A percentile compares a stretch with the other conserved stretches of the same genome.
phyloP scores from a whole-genome alignment of 768 basidiomycete genomes.

The Sistotremastrum niveocremeum region DNA sequence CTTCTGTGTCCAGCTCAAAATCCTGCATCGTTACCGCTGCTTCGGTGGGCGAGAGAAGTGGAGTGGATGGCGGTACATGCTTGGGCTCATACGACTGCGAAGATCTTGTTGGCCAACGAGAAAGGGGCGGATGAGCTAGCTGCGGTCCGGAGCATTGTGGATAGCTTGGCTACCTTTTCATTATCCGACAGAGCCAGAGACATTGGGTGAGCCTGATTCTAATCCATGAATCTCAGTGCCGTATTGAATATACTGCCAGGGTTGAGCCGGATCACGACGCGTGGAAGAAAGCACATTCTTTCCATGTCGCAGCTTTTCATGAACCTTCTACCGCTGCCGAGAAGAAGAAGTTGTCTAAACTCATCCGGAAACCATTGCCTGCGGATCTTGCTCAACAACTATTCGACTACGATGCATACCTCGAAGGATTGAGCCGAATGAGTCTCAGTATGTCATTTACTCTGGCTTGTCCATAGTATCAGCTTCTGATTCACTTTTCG shows the following conservation, averaged over 20 bases:
- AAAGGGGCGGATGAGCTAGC: constrained; percentile 22
- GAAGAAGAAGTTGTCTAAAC: constrained; percentile 41
- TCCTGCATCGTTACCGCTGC: constrained; percentile 46
- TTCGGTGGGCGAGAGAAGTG: constrained; percentile 43
- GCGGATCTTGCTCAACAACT: constrained; percentile 39
- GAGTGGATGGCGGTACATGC: constrained; percentile 67
- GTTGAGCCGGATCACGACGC: constrained; percentile 45
- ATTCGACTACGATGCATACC: constrained; percentile 67
- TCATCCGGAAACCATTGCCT: constrained; percentile 33
- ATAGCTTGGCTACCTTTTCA: constrained; percentile 29
- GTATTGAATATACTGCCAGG: constrained; percentile 10
- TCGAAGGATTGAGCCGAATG: constrained; percentile 62
- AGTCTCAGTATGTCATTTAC: constrained; percentile 49
- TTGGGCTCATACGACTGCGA: constrained; percentile 49
- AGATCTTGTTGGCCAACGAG: constrained; percentile 43
- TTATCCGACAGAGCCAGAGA: too few relatives aligned
- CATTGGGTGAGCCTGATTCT: too few relatives aligned
- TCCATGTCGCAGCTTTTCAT: constrained; percentile 50
- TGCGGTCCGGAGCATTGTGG: constrained; percentile 16
- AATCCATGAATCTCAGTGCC: too few relatives aligned
- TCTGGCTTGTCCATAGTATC: constrained; percentile 2
- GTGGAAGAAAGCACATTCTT: constrained; percentile 54
- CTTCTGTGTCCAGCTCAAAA: constrained; percentile 67
- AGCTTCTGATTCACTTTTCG: constrained; percentile 1
- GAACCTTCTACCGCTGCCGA: constrained; percentile 35